phyloP scores from a whole-genome alignment of 768 basidiomycete genomes.

The Lactifluus rugatus region DNA sequence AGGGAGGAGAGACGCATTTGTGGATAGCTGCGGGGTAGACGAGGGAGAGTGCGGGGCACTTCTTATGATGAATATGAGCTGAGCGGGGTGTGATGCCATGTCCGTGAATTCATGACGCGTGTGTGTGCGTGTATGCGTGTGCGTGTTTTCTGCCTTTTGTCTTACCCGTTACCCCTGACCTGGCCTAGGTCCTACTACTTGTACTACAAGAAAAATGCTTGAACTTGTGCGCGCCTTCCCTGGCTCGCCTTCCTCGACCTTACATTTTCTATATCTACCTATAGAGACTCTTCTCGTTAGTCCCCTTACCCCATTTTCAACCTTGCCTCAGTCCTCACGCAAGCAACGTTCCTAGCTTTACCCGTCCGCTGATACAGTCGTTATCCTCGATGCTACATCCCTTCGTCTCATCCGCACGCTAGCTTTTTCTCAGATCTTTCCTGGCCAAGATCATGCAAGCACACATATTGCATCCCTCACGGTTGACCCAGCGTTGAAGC shows the following conservation, averaged over 20 bases:
- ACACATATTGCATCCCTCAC: constrained; percentile 50
- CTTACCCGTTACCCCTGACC: background rate
- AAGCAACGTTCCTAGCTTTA: constrained; percentile 43
- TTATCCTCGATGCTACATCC: constrained; percentile 61
- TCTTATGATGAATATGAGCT: background rate
- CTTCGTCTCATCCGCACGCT: constrained; percentile 60
- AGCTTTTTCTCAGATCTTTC: constrained; percentile 75
- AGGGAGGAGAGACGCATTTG: constrained; percentile 6
- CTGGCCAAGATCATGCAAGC: constrained; percentile 37
- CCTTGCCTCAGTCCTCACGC: constrained; percentile 2
- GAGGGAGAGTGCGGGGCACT: background rate
- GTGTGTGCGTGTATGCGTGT: background rate
- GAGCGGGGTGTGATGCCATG: background rate
- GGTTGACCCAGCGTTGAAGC: constrained; percentile 71
- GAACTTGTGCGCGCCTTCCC: constrained; percentile 37
- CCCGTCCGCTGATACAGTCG: constrained; percentile 57
- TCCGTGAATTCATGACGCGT: background rate
- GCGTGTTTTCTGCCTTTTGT: background rate
- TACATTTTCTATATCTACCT: constrained; percentile 50
- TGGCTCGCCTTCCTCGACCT: constrained; percentile 42
- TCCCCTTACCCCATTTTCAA: constrained; percentile 12
- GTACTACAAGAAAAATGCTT: constrained; percentile 32
- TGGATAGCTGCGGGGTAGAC: constrained; percentile 3
- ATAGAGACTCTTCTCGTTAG: constrained; percentile 51
- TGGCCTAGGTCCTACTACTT: no score